phyloP scores from a whole-genome alignment of 768 basidiomycete species.

The Pisolithus tinctorius region DNA sequence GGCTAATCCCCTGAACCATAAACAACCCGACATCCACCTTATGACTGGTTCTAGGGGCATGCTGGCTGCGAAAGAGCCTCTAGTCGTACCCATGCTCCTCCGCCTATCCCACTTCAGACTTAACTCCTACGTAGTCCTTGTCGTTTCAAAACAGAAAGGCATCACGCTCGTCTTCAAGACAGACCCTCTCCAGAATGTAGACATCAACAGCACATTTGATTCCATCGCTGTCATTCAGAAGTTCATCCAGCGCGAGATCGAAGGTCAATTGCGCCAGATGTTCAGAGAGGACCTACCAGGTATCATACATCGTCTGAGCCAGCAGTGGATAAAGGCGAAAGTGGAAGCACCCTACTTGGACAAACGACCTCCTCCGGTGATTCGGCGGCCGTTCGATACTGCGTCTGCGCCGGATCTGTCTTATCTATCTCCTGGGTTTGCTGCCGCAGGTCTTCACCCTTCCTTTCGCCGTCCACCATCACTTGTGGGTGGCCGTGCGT shows the following conservation, averaged over 20 bases:
- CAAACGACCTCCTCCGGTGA: constrained; percentile 38
- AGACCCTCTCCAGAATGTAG: constrained; percentile 94
- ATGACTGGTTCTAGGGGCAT: constrained; percentile 80
- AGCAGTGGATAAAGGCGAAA: constrained; percentile 92
- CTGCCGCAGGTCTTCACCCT: constrained; percentile 15
- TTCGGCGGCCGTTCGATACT: constrained; percentile 30
- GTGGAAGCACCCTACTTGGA: constrained; percentile 86
- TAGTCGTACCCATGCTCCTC: constrained; percentile 97
- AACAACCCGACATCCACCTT: constrained; percentile 83
- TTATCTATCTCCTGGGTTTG: constrained; percentile 13
- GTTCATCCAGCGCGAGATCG: constrained; percentile 96
- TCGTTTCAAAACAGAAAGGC: constrained; percentile 95
- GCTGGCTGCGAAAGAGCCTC: constrained; percentile 90
- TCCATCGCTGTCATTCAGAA: constrained; percentile 97
- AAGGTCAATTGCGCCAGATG: constrained; percentile 95
- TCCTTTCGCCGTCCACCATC: constrained; percentile 21
- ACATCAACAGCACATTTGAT: constrained; percentile 97
- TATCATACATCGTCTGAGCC: constrained; percentile 92
- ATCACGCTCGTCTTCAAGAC: constrained; percentile 99
- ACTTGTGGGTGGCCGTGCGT: constrained; percentile 25
- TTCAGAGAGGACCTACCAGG: constrained; percentile 95
- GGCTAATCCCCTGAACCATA: constrained; percentile 95
- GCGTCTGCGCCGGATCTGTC: constrained; percentile 37
- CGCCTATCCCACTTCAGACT: constrained; percentile 94
- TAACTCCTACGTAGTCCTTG: constrained; percentile 92